Evolutionary conservation across 371 early-diverging fungal species (phyloP), one percentile per base, ranked within the genome.

Genomic region (Coemansia sp.): DNA sequence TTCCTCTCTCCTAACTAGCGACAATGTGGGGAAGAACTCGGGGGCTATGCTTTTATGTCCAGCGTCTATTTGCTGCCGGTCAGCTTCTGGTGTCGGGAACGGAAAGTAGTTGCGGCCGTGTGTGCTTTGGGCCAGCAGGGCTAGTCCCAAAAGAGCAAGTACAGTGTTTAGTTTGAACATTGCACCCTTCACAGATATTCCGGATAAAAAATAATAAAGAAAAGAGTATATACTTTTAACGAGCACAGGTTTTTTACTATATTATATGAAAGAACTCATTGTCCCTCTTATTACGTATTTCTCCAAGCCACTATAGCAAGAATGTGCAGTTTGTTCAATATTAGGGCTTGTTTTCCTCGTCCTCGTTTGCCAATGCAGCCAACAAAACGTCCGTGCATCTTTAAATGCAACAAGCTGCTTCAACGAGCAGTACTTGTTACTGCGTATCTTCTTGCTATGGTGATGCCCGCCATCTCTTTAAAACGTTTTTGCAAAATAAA

Each of bases 21-120:
- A 29, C 41, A 41, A 9, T 15, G 41, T 40, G 13, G n/a, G 36
- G 23, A 48, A 8, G n/a, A 39, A 13, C 28, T 17, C 28, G 4
- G 40, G 9, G 1, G 51, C 32, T 13, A 51, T 13, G n/a, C 17
- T 29, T 8, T 17, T 13, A 11, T 24, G 44, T 19, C 26, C 44
- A 19, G 39, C 0, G 8, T 21, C 17, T 1, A 2, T 17, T 12
- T 36, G 32, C 32, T 48, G 57, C 23, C 39, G 17, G 12, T 57
- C 24, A 36, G 6, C 13, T 24, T 53, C 69, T 44, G 69, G 69
- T 7, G 69, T 69, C 3, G 69, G 69, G 52, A 69, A 58, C 12
- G 69, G 66, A 41, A 36, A 58, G 58, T 58, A 69, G 40, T 40
- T 39, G 32, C 66, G 57, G 8, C 57, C 46, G 12, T 32, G 24